Conservation (phyloP, 768 basidiomycete genomes). For the Termitomyces sp. region DNA sequence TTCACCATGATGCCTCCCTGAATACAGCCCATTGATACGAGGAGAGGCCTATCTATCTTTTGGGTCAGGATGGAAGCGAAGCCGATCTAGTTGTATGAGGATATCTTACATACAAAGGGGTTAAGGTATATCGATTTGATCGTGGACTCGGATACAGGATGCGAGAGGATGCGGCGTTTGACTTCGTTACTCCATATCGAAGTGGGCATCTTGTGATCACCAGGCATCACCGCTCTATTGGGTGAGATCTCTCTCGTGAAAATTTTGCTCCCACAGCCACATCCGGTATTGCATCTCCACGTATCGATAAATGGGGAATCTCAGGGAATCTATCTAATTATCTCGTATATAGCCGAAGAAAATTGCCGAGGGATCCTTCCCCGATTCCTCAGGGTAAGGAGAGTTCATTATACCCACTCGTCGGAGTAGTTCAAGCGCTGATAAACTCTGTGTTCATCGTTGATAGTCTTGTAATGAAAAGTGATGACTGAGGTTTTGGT, state of each 20-base stretch:
- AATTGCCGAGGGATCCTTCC: slow-evolving; percentile 17
- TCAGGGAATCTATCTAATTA: slow-evolving; percentile 12
- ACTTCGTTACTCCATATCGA: slow-evolving; percentile 23
- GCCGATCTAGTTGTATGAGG: not conserved
- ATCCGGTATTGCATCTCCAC: slow-evolving; percentile 15
- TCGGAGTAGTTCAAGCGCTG: slow-evolving; percentile 2
- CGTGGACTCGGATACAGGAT: slow-evolving; percentile 8
- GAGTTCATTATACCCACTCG: not conserved
- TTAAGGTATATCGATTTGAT: slow-evolving; percentile 6
- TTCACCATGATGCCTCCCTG: not conserved
- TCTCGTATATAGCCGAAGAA: slow-evolving; percentile 11
- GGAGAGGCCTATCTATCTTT: not conserved
- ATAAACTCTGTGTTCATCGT: not conserved
- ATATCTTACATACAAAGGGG: slow-evolving; percentile 1
- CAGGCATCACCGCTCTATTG: too few species aligned
- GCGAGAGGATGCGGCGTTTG: slow-evolving; percentile 33
- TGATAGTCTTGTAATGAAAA: not conserved
- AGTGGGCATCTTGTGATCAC: too few species aligned
- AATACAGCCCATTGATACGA: not conserved
- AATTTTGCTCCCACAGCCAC: slow-evolving; percentile 14
- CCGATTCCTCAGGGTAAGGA: slow-evolving; percentile 15
- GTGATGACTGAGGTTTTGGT: not conserved
- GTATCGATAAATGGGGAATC: slow-evolving; percentile 20
- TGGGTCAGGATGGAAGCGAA: not conserved
- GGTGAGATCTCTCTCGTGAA: slow-evolving; percentile 10